Evolutionary conservation across 2,329 filamentous ascomycete genomes (phyloP), one percentile per base, ranked within the genome.

Genomic region (Saccharata proteae): DNA sequence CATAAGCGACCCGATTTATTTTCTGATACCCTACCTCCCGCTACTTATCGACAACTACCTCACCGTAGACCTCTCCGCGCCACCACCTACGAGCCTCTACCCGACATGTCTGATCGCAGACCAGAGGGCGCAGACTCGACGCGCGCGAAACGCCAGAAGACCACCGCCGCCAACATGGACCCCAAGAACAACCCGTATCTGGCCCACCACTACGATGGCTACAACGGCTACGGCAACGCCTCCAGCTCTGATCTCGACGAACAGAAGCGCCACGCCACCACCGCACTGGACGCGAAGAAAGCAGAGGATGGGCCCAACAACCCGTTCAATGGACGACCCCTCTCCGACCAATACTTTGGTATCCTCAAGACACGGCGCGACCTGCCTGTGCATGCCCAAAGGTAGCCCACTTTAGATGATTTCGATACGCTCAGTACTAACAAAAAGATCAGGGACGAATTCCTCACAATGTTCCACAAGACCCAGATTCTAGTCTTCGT

Each of bases 401-500:
- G 85, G 69, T 82, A 58, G 29, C 12, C 16, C 8, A 16, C 12
- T 26, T 17, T 22, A 17, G 22, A 20, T 18, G 24, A 29, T 12
- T 34, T 32, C 14, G 13, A 7, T 19, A 21, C 10, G 15, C 13
- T 22, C 11, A 14, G 16, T 18, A 28, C 46, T 46, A 33, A 47
- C 30, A 4, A 17, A 4, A 6, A 22, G 20, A n/a, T n/a, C 35
- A 82, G 81, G 57, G 75, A 90, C 58, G 90, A 98, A 54, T 98
- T 98, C 53, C 70, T 98, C 38, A 66, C 86, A 51, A 74, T 93
- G 49, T 98, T 92, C 61, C 92, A 98, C 48, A 75, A 80, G 47
- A 83, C 78, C 15, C 90, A 98, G 61, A 94, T 98, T 44, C 75
- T 98, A 38, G 90, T 98, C 48, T 94, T 98, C 50, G 90, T 98